Base-by-base conservation (phyloP, 768 basidiomycete genomes). In the Termitomyces sp. region DNA sequence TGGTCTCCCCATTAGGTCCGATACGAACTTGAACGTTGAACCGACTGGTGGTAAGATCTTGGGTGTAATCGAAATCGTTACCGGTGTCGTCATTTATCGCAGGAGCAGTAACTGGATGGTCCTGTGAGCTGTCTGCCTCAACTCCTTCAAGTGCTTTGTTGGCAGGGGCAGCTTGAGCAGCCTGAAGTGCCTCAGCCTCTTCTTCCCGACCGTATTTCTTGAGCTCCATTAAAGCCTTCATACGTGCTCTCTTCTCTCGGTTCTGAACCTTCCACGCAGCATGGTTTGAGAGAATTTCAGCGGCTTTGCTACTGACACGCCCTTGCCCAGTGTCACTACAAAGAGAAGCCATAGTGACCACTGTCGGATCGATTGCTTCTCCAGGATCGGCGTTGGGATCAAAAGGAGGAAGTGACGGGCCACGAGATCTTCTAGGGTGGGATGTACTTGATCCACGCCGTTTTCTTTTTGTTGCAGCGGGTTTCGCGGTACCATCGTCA, bases 21-120 rank as follows among this genome's bases (percentile, higher is more conserved):
- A 94, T 88, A 39, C 92, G 87, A 64, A 96, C 85, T 75, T 95
- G 94, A 6, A 91, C 91, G 64, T 88, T 94, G 68, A 83, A 92
- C 18, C 86, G 85, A 69, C 88, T 92, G 0, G 85, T 82, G 8
- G 85, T 73, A 63, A 94, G 66, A 42, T 82, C 71, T 68, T 89
- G 79, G 7, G 81, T 76, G 68, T 94, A 94, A 67, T 91, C 87
- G 64, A 93, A 91, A 16, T 81, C 87, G 49, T 81, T 79, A 2
- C 79, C 83, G 35, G 78, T 81, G n/a, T 78, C 76, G 32, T 83
- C 84, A 7, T 69, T 72, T 15, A 70, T 66, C 45, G 70, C 65
- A 46, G 67, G 48, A 35, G 62, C 59, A 33, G 52, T 55, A 22
- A 57, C 60, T 22, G 69, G 48, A 35, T 66, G 18, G 22, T 39